These are phyloP conservation scores for Carex sylvatica DNA, from an alignment of 202 grass and related monocot species.

Conservation along the genomic window DNA sequence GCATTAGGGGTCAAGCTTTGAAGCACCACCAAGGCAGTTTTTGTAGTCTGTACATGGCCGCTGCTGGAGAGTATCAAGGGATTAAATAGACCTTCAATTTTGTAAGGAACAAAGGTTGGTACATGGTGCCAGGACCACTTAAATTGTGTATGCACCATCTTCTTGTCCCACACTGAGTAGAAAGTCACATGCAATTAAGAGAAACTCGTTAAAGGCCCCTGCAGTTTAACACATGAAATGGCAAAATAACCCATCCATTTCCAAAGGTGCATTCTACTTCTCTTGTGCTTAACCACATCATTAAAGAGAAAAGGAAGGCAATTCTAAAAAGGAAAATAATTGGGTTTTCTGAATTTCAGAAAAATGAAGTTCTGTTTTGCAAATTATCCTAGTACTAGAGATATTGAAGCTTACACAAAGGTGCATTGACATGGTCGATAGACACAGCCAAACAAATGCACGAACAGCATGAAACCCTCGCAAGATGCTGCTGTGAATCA, in stretches of 20 bases:
- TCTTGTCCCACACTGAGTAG: constrained; percentile 92
- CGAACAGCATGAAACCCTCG: constrained; percentile 73
- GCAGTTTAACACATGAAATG: constrained; percentile 12
- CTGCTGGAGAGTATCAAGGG: constrained; percentile 74
- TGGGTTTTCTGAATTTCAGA: not conserved
- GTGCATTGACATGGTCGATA: constrained; percentile 84
- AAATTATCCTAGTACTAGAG: not conserved
- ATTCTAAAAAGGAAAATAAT: not conserved
- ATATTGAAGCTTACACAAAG: constrained; percentile 64
- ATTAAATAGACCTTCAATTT: constrained; percentile 72
- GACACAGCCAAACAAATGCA: constrained; percentile 63
- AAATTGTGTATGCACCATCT: constrained; percentile 91
- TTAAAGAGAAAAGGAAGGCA: not conserved
- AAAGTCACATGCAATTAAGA: not conserved
- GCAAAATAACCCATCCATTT: not conserved
- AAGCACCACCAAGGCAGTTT: constrained; percentile 79
- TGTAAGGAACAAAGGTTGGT: constrained; percentile 84
- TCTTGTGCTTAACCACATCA: not conserved
- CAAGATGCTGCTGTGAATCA: constrained; percentile 85
- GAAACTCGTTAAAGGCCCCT: not conserved
- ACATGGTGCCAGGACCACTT: constrained; percentile 94
- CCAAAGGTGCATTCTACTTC: not conserved
- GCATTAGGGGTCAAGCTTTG: constrained; percentile 95
- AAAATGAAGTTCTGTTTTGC: not conserved
- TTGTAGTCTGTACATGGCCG: constrained; percentile 76